Conservation (phyloP, 257 asterid species). For the Marsdenia floribunda region DNA sequence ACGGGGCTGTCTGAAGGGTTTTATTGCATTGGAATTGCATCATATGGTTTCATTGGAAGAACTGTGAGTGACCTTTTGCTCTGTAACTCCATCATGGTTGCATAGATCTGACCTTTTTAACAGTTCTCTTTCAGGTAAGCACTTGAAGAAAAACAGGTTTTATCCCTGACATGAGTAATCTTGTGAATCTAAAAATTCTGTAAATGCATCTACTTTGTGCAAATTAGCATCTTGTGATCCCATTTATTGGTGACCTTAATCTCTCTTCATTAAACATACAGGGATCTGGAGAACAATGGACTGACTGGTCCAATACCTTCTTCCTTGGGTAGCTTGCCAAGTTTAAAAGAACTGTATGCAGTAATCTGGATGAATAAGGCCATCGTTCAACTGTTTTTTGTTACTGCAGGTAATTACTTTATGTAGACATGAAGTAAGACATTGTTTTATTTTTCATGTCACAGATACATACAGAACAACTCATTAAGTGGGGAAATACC, state of each 20-base stretch:
- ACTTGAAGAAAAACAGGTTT: conserved; percentile 53
- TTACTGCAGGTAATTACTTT: not conserved
- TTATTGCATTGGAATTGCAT: conserved; percentile 67
- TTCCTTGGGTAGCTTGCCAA: conserved; percentile 64
- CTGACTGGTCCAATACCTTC: conserved; percentile 69
- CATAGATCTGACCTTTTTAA: conserved; percentile 23
- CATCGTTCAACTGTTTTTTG: not conserved
- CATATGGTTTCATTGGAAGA: conserved; percentile 59
- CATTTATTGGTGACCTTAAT: not conserved
- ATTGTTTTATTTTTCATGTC: conserved; percentile 10
- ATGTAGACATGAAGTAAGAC: not conserved
- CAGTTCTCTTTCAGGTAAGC: conserved; percentile 75
- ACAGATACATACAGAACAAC: conserved; percentile 82
- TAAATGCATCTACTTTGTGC: conserved; percentile 31
- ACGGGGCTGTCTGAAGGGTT: conserved; percentile 71
- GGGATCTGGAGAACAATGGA: conserved; percentile 88
- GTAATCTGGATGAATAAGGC: conserved; percentile 6
- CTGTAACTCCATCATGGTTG: not conserved
- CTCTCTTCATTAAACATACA: conserved; percentile 27
- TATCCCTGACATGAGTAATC: conserved; percentile 78
- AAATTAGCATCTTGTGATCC: not conserved
- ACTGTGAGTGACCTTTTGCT: conserved; percentile 62
- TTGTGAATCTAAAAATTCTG: conserved; percentile 68
- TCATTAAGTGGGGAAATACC: conserved; percentile 79
- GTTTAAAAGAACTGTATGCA: conserved; percentile 68